Percentiles rank a stretch among this genome's conserved stretches.
phyloP scores from a whole-genome alignment of 495 filamentous ascomycete genomes.

The Lasiosphaeria hispida region DNA sequence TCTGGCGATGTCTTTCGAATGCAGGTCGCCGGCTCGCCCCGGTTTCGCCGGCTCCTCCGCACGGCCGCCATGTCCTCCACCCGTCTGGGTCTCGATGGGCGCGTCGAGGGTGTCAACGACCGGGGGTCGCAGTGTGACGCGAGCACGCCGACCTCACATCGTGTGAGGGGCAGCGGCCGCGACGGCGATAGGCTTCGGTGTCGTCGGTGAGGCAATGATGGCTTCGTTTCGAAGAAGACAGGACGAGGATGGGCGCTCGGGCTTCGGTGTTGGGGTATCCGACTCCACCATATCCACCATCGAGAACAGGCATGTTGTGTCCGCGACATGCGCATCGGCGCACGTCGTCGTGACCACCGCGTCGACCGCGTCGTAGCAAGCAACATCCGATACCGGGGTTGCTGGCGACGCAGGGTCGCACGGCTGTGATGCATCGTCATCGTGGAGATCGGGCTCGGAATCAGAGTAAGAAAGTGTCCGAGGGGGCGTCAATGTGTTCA shows the following conservation, averaged over 20 bases:
- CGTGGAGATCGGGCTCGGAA: conserved; percentile 33
- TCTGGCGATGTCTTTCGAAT: conserved; percentile 41
- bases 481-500: conserved; percentile 34
- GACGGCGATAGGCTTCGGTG: conserved; percentile 33
- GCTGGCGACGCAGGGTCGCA: conserved; percentile 33
- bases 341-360: conserved; percentile 15
- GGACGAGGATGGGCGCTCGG: conserved; percentile 27
- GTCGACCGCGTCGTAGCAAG: conserved; percentile 22
- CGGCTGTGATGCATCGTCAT: conserved; percentile 35
- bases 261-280: conserved; percentile 41
- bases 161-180: conserved; percentile 26
- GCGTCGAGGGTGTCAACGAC: conserved; percentile 8
- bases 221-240: conserved; percentile 31
- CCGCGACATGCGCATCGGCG: not conserved
- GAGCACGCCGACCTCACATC: conserved; percentile 16
- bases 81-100: conserved; percentile 16
- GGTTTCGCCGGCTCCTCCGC: conserved; percentile 35
- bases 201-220: conserved; percentile 26
- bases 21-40: conserved; percentile 33
- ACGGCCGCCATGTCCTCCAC: conserved; percentile 27
- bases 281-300: conserved; percentile 26
- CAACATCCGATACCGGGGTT: conserved; percentile 33
- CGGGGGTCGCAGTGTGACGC: conserved; percentile 24
- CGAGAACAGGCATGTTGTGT: not conserved
- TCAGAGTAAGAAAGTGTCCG: conserved; percentile 47